Percentiles rank a stretch among this genome's conserved stretches.
Conservation (phyloP, 305 asterid genomes). For the Plantago coronopus region DNA sequence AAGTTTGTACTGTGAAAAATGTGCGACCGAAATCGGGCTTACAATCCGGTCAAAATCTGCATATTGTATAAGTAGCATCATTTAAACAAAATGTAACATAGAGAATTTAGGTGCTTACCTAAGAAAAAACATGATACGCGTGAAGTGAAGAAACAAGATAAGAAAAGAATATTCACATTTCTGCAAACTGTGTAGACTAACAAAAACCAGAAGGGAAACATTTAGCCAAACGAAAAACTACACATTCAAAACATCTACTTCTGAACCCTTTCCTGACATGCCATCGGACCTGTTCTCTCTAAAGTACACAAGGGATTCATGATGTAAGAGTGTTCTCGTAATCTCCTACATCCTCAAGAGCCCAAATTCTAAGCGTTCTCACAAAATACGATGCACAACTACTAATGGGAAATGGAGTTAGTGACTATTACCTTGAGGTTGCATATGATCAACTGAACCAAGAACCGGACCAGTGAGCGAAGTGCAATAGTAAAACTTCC, state of each 20-base stretch:
- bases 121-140: conserved; percentile 8
- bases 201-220: background rate
- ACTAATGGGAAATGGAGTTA: background rate
- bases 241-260: too few relatives aligned
- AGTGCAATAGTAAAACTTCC: conserved; percentile 85
- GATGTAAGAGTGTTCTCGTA: too few relatives aligned
- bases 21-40: conserved; percentile 94
- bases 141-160: conserved; percentile 4
- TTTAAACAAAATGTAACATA: conserved; percentile 11
- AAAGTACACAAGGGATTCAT: too few relatives aligned
- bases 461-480: conserved; percentile 76
- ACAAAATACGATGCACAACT: too few relatives aligned
- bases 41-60: conserved; percentile 77
- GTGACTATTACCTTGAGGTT: conserved; percentile 57
- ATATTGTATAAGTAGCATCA: conserved; percentile 23
- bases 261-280: too few relatives aligned
- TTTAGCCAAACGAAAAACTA: too few relatives aligned
- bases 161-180: background rate
- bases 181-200: background rate
- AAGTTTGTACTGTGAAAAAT: conserved; percentile 90
- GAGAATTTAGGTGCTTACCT: background rate
- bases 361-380: too few relatives aligned
- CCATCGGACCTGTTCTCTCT: too few relatives aligned
- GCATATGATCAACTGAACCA: conserved; percentile 86
- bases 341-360: too few relatives aligned